A percentile compares a stretch with the other conserved stretches of the same genome.
Evolutionary conservation across 331 rosid genomes (phyloP).

Genomic region (Pyracantha coccinea): DNA sequence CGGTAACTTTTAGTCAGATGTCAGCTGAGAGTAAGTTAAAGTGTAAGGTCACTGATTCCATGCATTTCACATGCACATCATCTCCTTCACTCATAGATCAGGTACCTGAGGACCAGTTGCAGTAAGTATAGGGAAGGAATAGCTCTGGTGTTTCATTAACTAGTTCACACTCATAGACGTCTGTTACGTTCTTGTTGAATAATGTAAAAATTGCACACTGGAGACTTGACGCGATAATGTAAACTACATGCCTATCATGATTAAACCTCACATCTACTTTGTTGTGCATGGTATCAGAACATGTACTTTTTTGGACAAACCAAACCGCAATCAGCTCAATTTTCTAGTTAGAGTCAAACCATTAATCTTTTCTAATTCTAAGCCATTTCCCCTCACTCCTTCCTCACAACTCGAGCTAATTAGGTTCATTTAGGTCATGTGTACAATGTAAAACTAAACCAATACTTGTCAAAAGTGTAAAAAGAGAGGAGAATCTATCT

Average conservation of each 20-base stretch:
- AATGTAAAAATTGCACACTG: too few species aligned
- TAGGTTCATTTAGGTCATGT: too few species aligned
- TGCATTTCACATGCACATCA: background rate
- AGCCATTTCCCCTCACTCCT: too few species aligned
- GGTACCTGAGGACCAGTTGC: background rate
- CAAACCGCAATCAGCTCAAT: too few species aligned
- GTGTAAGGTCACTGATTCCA: background rate
- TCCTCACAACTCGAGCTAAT: too few species aligned
- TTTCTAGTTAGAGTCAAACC: too few species aligned
- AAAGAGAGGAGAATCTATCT: background rate
- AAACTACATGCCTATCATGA: too few species aligned
- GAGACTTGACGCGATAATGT: too few species aligned
- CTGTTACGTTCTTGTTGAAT: background rate
- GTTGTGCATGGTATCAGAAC: too few species aligned
- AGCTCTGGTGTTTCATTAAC: background rate
- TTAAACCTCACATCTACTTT: too few species aligned
- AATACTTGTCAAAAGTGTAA: background rate
- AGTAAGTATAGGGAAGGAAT: background rate
- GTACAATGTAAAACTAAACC: background rate
- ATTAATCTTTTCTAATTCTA: too few species aligned
- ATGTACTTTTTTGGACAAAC: too few species aligned
- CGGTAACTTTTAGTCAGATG: background rate
- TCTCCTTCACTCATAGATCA: background rate
- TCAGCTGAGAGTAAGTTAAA: background rate
- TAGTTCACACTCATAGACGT: background rate